A percentile compares a stretch with the other conserved stretches of the same genome.
phyloP scores from a whole-genome alignment of 164 flowering plant genomes.

The Hamamelis virginiana region DNA sequence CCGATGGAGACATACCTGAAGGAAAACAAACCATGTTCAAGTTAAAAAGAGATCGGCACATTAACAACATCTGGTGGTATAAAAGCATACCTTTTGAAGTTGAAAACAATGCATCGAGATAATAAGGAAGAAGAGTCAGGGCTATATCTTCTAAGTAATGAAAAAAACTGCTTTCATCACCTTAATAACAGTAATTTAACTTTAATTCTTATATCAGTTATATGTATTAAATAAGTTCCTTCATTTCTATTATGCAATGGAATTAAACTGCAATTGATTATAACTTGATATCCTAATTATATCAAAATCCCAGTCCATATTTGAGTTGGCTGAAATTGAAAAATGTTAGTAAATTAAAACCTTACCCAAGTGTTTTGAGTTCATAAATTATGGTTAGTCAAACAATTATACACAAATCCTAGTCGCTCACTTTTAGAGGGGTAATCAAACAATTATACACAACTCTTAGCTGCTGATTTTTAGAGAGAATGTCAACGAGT shows the following conservation, averaged over 20 bases:
- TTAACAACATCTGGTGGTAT: not conserved
- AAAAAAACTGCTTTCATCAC: not conserved
- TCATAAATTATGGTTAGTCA: too few relatives aligned
- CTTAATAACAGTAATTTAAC: not conserved
- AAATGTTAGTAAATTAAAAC: not conserved
- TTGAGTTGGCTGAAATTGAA: not conserved
- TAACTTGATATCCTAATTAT: not conserved
- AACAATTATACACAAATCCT: too few relatives aligned
- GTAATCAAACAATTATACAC: not conserved
- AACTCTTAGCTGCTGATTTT: not conserved
- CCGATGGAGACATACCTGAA: constrained; percentile 85
- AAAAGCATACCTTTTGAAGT: not conserved
- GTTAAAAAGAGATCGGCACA: not conserved
- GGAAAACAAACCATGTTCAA: constrained; percentile 8
- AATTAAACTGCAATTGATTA: not conserved
- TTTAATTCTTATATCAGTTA: not conserved
- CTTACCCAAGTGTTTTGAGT: not conserved
- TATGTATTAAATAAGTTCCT: not conserved
- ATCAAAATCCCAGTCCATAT: not conserved
- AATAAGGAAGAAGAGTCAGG: not conserved
- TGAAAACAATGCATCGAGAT: not conserved
- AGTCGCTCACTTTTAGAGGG: too few relatives aligned
- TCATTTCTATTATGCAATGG: too few relatives aligned
- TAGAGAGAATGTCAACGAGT: not conserved
- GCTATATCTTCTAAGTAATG: not conserved